Conservation (phyloP, 208 protist species). For the Naegleria gruberi region DNA sequence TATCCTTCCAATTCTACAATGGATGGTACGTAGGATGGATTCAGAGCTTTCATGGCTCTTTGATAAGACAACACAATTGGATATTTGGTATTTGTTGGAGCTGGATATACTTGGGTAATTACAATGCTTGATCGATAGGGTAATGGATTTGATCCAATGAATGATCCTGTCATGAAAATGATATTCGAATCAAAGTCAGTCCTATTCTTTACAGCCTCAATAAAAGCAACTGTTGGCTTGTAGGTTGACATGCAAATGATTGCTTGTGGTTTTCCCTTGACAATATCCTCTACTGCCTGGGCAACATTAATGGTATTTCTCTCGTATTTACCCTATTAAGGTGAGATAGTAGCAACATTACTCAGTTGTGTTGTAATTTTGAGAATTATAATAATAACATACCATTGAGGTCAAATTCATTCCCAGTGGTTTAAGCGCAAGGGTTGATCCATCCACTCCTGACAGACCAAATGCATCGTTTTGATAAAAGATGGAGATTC, state of each 20-base stretch:
- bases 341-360: too few relatives aligned
- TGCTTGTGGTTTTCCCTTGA: not conserved
- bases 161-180: not conserved
- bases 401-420: not conserved
- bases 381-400: too few relatives aligned
- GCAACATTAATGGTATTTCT: not conserved
- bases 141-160: not conserved
- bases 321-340: not conserved
- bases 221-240: not conserved
- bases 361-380: too few relatives aligned
- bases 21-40: not conserved
- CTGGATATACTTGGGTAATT: not conserved
- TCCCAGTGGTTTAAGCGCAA: not conserved
- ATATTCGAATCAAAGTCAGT: not conserved
- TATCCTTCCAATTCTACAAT: not conserved
- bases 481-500: not conserved
- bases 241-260: not conserved
- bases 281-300: not conserved
- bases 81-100: not conserved
- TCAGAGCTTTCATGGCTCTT: not conserved
- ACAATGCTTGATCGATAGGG: not conserved
- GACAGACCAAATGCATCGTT: not conserved
- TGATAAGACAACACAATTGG: not conserved
- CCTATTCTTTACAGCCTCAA: not conserved
- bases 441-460: not conserved